phyloP scores from a whole-genome alignment of 2,329 filamentous ascomycete genomes.

The Piedraia hortae region DNA sequence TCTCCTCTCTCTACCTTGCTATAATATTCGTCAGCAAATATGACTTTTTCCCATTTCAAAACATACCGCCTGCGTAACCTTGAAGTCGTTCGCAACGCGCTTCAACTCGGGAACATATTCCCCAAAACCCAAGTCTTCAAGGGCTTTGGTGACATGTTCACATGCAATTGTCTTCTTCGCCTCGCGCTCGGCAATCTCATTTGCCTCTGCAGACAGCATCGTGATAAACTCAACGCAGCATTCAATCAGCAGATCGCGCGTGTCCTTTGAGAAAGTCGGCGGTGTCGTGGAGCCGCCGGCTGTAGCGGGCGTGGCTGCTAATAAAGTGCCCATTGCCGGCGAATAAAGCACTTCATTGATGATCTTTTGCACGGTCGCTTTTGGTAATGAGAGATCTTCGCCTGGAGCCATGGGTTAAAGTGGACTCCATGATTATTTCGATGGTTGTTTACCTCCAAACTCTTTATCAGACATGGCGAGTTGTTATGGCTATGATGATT shows the following conservation, averaged over 20 bases:
- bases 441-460: conserved; percentile 20
- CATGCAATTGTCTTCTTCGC: conserved; percentile 98
- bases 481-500: neutral
- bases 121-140: conserved; percentile 73
- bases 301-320: conserved; percentile 83
- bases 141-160: conserved; percentile 86
- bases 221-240: conserved; percentile 99
- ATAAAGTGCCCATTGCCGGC: conserved; percentile 36
- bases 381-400: conserved; percentile 32
- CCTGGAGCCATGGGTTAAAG: too few relatives aligned
- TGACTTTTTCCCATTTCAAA: neutral
- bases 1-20: conserved; percentile 77
- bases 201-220: conserved; percentile 90
- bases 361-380: conserved; percentile 52
- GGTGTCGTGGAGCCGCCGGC: conserved; percentile 16
- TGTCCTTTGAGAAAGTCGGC: conserved; percentile 84
- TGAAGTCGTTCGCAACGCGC: conserved; percentile 71
- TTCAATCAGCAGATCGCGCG: conserved; percentile 82
- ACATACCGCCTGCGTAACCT: conserved; percentile 67
- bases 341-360: conserved; percentile 59
- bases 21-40: neutral
- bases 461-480: conserved; percentile 24
- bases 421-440: too few relatives aligned
- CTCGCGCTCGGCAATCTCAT: conserved; percentile 96
- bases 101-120: conserved; percentile 77